phyloP scores from a whole-genome alignment of 805 yeast genomes.

The Barnettozyma vustinii region DNA sequence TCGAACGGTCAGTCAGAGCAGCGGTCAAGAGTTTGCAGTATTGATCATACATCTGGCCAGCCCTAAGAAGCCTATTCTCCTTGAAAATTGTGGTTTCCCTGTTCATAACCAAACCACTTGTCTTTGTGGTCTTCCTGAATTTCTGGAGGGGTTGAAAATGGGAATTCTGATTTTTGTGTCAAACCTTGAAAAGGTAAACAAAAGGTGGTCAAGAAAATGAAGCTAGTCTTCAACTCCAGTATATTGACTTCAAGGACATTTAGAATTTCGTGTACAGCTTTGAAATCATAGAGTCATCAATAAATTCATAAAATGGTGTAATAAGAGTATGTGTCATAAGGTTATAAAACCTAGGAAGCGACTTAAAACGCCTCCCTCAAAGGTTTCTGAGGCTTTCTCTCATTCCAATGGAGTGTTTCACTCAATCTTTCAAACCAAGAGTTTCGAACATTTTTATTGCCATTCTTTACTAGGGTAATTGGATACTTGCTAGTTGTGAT shows the following conservation, averaged over 20 bases:
- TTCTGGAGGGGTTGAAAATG: neutral
- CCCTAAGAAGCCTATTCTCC: neutral
- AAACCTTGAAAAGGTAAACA: neutral
- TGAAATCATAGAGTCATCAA: too few species aligned
- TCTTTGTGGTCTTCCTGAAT: neutral
- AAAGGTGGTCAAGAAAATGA: neutral
- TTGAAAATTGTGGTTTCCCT: neutral
- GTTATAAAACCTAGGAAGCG: neutral
- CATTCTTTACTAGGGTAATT: slow-evolving; percentile 22
- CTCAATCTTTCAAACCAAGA: slow-evolving; percentile 31
- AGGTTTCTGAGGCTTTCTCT: slow-evolving; percentile 29
- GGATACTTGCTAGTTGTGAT: slow-evolving; percentile 31
- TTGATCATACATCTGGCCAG: neutral
- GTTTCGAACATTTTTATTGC: slow-evolving; percentile 6
- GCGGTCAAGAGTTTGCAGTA: neutral
- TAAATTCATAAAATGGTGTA: neutral
- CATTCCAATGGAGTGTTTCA: slow-evolving; percentile 32
- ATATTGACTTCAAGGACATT: too few species aligned
- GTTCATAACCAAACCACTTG: neutral
- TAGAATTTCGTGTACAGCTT: neutral
- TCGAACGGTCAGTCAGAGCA: neutral
- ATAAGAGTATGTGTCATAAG: neutral
- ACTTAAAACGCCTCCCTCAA: slow-evolving; percentile 5
- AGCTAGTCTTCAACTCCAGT: neutral
- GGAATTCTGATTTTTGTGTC: neutral